phyloP scores from a whole-genome alignment of 2,329 filamentous ascomycete species.

The Beauveria australis region DNA sequence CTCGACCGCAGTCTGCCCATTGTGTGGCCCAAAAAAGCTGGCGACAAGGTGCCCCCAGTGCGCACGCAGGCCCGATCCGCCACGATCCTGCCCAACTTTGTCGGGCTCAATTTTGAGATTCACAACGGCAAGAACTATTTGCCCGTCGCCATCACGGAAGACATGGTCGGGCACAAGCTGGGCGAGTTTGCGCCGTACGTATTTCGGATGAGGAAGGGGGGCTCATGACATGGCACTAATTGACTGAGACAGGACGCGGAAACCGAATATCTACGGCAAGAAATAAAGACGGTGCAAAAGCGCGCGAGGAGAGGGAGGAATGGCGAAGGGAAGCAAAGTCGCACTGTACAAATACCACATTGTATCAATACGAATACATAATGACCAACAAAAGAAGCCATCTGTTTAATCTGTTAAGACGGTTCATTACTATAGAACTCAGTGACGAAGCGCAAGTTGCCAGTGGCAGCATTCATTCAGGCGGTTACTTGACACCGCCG shows the following conservation, averaged over 20 bases:
- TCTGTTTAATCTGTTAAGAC: background rate
- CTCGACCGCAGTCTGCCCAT: conserved; percentile 49
- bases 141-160: conserved; percentile 77
- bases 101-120: conserved; percentile 80
- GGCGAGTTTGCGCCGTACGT: conserved; percentile 86
- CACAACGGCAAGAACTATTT: conserved; percentile 87
- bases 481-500: background rate
- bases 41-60: conserved; percentile 62
- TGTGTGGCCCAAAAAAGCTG: conserved; percentile 46
- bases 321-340: conserved; percentile 1
- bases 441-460: background rate
- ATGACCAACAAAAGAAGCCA: background rate
- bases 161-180: conserved; percentile 94
- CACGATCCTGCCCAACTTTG: conserved; percentile 86
- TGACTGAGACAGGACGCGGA: conserved; percentile 39
- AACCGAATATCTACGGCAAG: conserved; percentile 44
- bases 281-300: conserved; percentile 9
- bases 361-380: conserved; percentile 21
- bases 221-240: background rate
- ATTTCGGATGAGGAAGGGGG: background rate
- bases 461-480: background rate
- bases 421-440: background rate
- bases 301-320: background rate
- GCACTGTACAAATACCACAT: conserved; percentile 20
- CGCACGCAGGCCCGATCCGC: conserved; percentile 80